phyloP scores from a whole-genome alignment of 495 filamentous ascomycete species.

The Podospora pseudopauciseta region DNA sequence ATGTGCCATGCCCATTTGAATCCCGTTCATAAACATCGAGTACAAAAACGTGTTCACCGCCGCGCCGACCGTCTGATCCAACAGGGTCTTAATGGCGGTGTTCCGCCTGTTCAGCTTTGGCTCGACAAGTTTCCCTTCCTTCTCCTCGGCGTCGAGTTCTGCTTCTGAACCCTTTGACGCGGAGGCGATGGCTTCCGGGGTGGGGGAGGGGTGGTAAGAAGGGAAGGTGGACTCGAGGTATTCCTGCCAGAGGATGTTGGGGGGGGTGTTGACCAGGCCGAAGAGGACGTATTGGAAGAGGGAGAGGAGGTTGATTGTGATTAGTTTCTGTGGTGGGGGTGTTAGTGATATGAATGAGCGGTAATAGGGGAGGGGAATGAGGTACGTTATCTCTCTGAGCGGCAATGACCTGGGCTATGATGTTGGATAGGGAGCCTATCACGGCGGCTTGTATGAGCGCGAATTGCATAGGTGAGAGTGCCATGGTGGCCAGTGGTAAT shows the following conservation, averaged over 20 bases:
- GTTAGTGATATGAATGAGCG: background rate
- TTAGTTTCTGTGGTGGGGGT: slow-evolving; percentile 40
- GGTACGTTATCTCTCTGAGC: slow-evolving; percentile 63
- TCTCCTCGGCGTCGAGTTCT: slow-evolving; percentile 41
- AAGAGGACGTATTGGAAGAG: slow-evolving; percentile 78
- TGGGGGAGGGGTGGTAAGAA: slow-evolving; percentile 38
- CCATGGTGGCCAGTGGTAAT: slow-evolving; percentile 23
- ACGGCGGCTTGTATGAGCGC: slow-evolving; percentile 69
- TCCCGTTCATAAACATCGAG: slow-evolving; percentile 44
- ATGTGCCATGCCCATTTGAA: slow-evolving; percentile 39
- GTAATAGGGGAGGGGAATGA: background rate
- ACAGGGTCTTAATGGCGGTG: slow-evolving; percentile 71
- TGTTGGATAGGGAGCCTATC: slow-evolving; percentile 71
- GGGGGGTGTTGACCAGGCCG: slow-evolving; percentile 69
- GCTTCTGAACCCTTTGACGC: slow-evolving; percentile 29
- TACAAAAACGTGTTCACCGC: slow-evolving; percentile 76
- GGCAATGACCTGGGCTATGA: slow-evolving; percentile 75
- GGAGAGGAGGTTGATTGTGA: slow-evolving; percentile 56
- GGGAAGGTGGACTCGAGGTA: slow-evolving; percentile 51
- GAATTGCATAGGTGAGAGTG: slow-evolving; percentile 53
- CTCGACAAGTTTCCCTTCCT: slow-evolving; percentile 41
- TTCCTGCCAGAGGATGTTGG: slow-evolving; percentile 76
- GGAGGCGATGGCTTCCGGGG: slow-evolving; percentile 23
- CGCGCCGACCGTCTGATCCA: slow-evolving; percentile 79
- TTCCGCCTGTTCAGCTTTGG: slow-evolving; percentile 61